Evolutionary conservation across 129 eudicot species (phyloP).

Genomic region (Silybum marianum): DNA sequence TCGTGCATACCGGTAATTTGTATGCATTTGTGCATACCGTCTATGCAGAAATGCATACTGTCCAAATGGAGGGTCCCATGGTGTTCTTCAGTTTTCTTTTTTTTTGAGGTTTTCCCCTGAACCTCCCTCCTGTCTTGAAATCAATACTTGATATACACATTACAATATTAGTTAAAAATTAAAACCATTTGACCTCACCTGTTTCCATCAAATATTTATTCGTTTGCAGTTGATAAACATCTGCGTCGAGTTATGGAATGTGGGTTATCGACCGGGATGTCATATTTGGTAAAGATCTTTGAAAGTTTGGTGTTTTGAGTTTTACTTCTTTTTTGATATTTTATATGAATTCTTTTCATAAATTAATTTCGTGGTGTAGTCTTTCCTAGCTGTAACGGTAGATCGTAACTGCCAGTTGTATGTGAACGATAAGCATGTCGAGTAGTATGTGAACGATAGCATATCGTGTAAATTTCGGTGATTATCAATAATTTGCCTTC

Average conservation of each 20-base stretch:
- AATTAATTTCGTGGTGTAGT: slow-evolving; percentile 26
- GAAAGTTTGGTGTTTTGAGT: slow-evolving; percentile 33
- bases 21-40: too few species aligned
- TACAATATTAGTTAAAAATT: background rate
- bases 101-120: too few species aligned
- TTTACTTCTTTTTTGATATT: slow-evolving; percentile 25
- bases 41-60: too few species aligned
- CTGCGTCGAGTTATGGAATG: slow-evolving; percentile 1
- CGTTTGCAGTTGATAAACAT: slow-evolving; percentile 28
- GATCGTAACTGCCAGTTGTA: slow-evolving; percentile 20
- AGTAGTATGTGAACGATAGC: slow-evolving; percentile 14
- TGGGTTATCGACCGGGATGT: slow-evolving; percentile 18
- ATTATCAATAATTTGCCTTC: slow-evolving; percentile 34
- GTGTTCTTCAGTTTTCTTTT: too few species aligned
- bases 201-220: background rate
- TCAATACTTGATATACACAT: background rate
- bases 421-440: slow-evolving; percentile 8
- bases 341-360: slow-evolving; percentile 13
- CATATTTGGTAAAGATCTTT: slow-evolving; percentile 30
- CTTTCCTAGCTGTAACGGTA: background rate
- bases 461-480: slow-evolving; percentile 36
- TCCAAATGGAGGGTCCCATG: too few species aligned
- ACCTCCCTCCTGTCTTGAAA: background rate
- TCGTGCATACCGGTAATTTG: too few species aligned
- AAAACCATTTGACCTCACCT: background rate